Evolutionary conservation across 148 eudicot genomes (phyloP), one percentile per base, ranked within the genome.

Genomic region (Cornus suecica): DNA sequence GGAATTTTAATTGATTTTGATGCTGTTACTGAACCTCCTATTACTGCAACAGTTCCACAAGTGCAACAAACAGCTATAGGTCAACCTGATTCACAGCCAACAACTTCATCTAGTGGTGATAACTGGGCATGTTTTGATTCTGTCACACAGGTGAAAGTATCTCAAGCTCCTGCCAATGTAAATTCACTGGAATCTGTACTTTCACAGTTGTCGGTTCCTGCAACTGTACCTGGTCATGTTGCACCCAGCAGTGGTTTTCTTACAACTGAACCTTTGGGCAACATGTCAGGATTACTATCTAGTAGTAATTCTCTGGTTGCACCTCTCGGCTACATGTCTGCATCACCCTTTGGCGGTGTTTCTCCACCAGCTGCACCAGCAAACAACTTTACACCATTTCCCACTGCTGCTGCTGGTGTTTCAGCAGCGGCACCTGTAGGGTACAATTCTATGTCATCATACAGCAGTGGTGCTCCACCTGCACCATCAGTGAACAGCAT

Each of bases 81-180:
- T 74, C 83, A 86, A 27, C 66, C 90, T 10, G 80, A 70, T 66
- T 29, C 72, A 8, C 88, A 86, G 71, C 71, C 83, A 69, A 76
- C 88, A 70, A 74, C 78, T 77, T 63, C 86, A 82, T 72, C 92
- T 29, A 69, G 27, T 68, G 77, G 79, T 79, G 88, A 90, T 79
- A 85, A 95, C 79, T 93, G 98, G 99, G 98, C 99, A 45, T 85
- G 84, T 83, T 96, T 96, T 81, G 98, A 90, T 83, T 83, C 85
- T 30, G 73, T 81, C 69, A n/a, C 83, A 0, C 88, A 80, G 74
- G 78, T 70, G 58, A 88, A 89, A 78, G 76, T 66, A 28, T 56
- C 88, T 73, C 84, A 87, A 80, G 79, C 88, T 61, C 84, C 93
- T 66, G 76, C 86, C 30, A 87, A 37, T 78, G 41, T 76, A 5